Base-by-base conservation (phyloP, 2,329 filamentous ascomycete genomes). In the Mycosphaerella sp. region DNA sequence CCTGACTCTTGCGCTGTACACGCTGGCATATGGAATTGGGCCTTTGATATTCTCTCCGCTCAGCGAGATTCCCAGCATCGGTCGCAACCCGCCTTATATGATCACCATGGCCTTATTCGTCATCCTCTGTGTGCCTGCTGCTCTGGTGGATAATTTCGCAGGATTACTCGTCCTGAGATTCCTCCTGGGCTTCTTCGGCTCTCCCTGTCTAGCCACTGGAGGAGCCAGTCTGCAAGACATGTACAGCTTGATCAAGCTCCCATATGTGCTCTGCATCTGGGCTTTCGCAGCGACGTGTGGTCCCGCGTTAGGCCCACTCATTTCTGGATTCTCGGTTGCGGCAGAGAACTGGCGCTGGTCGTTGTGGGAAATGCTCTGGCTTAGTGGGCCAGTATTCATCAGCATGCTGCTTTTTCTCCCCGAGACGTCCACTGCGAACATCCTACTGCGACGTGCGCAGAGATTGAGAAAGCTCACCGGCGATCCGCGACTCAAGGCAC, bases 101-200 rank as follows among this genome's bases (percentile, higher is more conserved):
- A 65, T 78, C 57, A 84, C 83, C 6, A 83, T 87, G 70, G 77
- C 78, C 50, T 70, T 87, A 18, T 88, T 86, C 64, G 79, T 85
- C 41, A 75, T 87, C 54, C 67, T 88, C 7, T 79, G 77, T 6
- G 75, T 88, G n/a, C 83, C 84, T 0, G 79, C 82, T 0, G 80
- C 82, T 0, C 65, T 87, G 0, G 79, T 80, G 3, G 67, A 77
- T 40, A 85, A 81, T 68, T 84, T 81, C 47, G 70, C 78, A 0
- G 81, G 81, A 0, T 45, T 62, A 58, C 48, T 87, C 61, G 79
- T 83, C 1, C 64, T 74, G 5, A 76, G 82, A 1, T 85, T 85
- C 66, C 66, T 85, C 4, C 45, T 44, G 53, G 82, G 81, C 1
- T 83, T 85, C 73, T 83, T 85, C 59, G 81, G 82, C 6, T 79